phyloP scores from a whole-genome alignment of 2,329 filamentous ascomycete species.

The Elsinoe australis region DNA sequence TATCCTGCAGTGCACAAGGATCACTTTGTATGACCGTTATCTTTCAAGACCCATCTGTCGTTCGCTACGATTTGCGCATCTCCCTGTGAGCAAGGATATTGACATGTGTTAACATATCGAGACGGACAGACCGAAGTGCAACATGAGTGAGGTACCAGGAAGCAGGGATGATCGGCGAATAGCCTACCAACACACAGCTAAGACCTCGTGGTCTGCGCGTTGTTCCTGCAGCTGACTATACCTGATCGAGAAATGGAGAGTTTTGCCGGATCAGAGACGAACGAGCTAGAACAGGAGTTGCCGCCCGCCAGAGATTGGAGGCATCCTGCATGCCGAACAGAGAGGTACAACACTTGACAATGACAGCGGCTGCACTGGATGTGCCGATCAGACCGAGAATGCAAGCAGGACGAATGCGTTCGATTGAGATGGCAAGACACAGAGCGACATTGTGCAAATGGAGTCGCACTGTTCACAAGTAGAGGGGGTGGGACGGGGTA shows the following conservation, averaged over 20 bases:
- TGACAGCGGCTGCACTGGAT: too few relatives aligned
- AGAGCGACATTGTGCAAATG: too few relatives aligned
- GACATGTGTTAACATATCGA: background rate
- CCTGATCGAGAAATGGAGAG: background rate
- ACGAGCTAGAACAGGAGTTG: background rate
- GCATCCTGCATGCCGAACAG: background rate
- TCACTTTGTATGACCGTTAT: background rate
- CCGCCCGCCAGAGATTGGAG: background rate
- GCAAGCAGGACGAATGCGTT: too few relatives aligned
- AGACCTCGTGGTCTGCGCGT: constrained; percentile 5
- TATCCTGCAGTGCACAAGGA: background rate
- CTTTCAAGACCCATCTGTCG: background rate
- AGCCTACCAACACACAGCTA: background rate
- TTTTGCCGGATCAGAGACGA: too few relatives aligned
- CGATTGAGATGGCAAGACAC: too few relatives aligned
- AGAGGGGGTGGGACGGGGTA: too few relatives aligned
- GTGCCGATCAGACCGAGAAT: too few relatives aligned
- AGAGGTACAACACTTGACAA: too few relatives aligned
- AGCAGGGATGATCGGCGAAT: background rate
- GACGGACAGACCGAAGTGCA: too few relatives aligned
- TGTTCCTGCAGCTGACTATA: constrained; percentile 13
- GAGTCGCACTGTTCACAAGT: too few relatives aligned
- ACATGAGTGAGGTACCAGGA: background rate
- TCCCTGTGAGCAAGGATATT: background rate
- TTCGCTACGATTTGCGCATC: background rate